Conservation (phyloP, 1,284 basidiomycete genomes). For the Ceratobasidium sp. region DNA sequence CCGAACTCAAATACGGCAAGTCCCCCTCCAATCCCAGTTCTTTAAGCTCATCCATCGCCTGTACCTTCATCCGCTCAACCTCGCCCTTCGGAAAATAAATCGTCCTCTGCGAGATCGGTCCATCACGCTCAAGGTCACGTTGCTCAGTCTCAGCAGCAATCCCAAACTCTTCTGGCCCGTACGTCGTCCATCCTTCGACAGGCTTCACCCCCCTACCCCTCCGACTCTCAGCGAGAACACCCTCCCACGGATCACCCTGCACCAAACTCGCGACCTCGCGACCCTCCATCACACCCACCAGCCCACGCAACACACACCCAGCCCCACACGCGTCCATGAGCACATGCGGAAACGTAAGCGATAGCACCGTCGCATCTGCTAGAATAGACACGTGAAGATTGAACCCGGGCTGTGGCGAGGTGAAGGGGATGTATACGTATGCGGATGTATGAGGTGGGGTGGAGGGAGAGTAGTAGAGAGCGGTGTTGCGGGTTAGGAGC, state of each 20-base stretch:
- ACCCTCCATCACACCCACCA: background rate
- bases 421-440: constrained; percentile 10
- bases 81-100: constrained; percentile 26
- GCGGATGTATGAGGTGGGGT: background rate
- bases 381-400: constrained; percentile 28
- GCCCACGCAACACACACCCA: constrained; percentile 3
- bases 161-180: constrained; percentile 23
- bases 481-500: constrained; percentile 1
- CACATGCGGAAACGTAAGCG: constrained; percentile 29
- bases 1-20: constrained; percentile 26
- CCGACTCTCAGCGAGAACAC: background rate
- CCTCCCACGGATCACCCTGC: constrained; percentile 7
- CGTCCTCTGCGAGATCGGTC: constrained; percentile 28
- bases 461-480: background rate
- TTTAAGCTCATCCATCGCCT: constrained; percentile 24
- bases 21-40: background rate
- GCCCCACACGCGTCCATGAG: constrained; percentile 31
- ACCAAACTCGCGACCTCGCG: background rate
- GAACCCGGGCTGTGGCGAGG: constrained; percentile 6
- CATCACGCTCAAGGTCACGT: constrained; percentile 9
- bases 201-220: background rate
- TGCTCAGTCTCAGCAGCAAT: background rate
- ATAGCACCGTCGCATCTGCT: constrained; percentile 11
- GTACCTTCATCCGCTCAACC: constrained; percentile 13
- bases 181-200: constrained; percentile 28